A percentile compares a stretch with the other conserved stretches of the same genome.
These are phyloP conservation scores for Salvia splendens DNA, from an alignment of 257 asterid genomes.

Conservation along the genomic window DNA sequence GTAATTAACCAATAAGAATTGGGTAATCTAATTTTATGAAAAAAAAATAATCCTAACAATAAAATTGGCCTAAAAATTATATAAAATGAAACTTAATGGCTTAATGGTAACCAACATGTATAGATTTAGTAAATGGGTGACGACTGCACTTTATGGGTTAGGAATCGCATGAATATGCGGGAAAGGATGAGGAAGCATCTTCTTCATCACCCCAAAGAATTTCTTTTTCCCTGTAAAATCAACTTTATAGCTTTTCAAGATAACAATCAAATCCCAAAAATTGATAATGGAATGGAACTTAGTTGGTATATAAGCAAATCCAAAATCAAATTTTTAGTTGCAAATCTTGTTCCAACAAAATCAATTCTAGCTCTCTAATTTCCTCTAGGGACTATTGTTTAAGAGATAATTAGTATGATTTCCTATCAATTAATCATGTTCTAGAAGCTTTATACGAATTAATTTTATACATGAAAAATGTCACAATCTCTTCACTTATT, in stretches of 20 bases:
- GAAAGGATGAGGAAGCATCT: constrained; percentile 21
- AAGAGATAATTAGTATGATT: not conserved
- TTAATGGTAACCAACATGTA: not conserved
- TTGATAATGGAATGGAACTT: not conserved
- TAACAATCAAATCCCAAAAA: constrained; percentile 41
- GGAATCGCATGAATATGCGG: constrained; percentile 14
- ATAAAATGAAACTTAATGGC: too few relatives aligned
- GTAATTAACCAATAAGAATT: too few relatives aligned
- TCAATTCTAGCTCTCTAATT: constrained; percentile 17
- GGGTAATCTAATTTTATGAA: too few relatives aligned
- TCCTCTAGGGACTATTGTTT: not conserved
- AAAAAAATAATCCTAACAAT: too few relatives aligned
- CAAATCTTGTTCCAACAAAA: constrained; percentile 34
- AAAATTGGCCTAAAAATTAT: too few relatives aligned
- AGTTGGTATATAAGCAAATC: too few relatives aligned
- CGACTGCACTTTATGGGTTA: not conserved
- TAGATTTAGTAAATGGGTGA: constrained; percentile 21
- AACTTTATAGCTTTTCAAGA: constrained; percentile 36
- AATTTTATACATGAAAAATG: too few relatives aligned
- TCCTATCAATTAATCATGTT: not conserved
- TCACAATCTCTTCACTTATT: too few relatives aligned
- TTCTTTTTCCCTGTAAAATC: constrained; percentile 41
- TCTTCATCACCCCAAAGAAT: constrained; percentile 35
- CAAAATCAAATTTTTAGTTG: constrained; percentile 27
- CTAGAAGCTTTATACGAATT: not conserved